Base-by-base conservation (phyloP, 306 rosid genomes). In the Acacia acuminata region DNA sequence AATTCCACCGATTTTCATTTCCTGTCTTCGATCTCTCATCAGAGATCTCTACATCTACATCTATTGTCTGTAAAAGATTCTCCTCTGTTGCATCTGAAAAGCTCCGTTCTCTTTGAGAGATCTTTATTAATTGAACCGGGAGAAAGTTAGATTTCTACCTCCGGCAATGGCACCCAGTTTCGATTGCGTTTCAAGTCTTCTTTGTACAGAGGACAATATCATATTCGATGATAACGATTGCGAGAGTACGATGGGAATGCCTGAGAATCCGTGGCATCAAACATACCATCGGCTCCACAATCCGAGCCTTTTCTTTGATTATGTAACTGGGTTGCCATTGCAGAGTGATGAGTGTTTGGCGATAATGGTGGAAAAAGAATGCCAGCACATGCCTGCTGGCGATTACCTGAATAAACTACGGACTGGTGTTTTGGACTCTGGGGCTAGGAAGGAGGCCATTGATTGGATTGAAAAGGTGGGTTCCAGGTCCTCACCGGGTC, bases 391-490 rank as follows among this genome's bases (percentile, higher is more conserved):
- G 87, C 95, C 90, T 64, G 73, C 84, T 78, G 34, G 19, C 38
- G 93, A 71, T 84, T 96, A 94, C 86, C 76, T 92, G 80, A 70
- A 77, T 80, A 96, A 79, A 81, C 79, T 96, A 19, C 86, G 65
- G 5, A 84, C 10, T 77, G 97, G 97, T 43, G 94, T 85, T 82
- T 91, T 94, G 88, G 94, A 96, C 82, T 81, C 87, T 22, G 89
- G 71, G 43, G 90, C 94, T 24, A 90, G 98, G 88, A 85, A 81
- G 24, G 92, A 91, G 56, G 93, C 97, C 51, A 87, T 92, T 83
- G 93, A 88, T 89, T 96, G 99, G 98, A 96, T 96, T 86, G 74
- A 47, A 61, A 89, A 94, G 99, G 99, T 96, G 79, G 75, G 88
- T 89, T 81, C 73, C 19, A 48, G 87, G 88, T 81, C 72, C 14